Conservation (phyloP, 768 basidiomycete genomes). For the Phlebiopsis gigantea region DNA sequence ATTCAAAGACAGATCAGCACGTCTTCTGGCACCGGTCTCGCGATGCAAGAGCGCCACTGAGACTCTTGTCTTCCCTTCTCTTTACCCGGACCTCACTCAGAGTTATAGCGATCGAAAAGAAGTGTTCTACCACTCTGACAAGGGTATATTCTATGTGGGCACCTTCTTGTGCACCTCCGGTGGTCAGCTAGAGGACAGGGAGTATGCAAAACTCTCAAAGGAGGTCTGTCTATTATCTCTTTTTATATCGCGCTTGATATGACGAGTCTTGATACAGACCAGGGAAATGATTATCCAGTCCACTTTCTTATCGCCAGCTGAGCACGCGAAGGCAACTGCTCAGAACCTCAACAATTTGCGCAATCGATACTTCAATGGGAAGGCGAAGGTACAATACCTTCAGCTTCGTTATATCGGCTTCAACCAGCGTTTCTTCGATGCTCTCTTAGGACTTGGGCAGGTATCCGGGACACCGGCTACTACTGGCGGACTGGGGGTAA, state of each 20-base stretch:
- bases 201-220: not conserved
- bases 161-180: not conserved
- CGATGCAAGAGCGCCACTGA: not conserved
- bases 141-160: not conserved
- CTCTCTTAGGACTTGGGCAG: not conserved
- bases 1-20: not conserved
- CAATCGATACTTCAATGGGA: not conserved
- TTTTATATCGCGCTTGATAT: not conserved
- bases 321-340: not conserved
- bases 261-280: not conserved
- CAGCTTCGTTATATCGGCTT: not conserved
- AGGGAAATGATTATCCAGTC: not conserved
- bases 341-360: not conserved
- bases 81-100: no score
- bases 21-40: not conserved
- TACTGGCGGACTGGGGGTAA: no score
- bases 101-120: not conserved
- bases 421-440: not conserved
- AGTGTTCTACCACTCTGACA: not conserved
- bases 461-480: no score
- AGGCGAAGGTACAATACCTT: not conserved
- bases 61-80: not conserved
- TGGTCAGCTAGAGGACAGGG: not conserved
- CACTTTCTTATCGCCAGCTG: not conserved
- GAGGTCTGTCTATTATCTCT: not conserved